A percentile compares a stretch with the other conserved stretches of the same genome.
Conservation (phyloP, 495 filamentous ascomycete species). For the Aspergillus sparsus region DNA sequence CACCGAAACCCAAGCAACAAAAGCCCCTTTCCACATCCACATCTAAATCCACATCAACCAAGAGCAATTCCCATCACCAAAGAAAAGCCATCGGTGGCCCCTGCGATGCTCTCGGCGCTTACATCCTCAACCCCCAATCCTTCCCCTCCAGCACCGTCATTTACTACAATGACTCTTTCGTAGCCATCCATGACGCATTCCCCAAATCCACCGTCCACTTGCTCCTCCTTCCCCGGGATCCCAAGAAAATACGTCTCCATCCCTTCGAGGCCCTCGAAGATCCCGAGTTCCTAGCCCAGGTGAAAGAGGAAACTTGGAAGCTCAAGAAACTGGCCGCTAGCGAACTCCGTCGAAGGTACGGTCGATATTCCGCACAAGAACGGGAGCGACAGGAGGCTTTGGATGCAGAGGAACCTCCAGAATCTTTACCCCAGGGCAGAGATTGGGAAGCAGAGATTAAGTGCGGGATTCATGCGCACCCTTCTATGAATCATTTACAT, state of each 20-base stretch:
- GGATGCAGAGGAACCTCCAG: conserved; percentile 40
- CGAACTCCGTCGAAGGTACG: conserved; percentile 74
- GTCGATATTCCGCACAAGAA: conserved; percentile 63
- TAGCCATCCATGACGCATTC: conserved; percentile 79
- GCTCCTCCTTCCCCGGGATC: conserved; percentile 79
- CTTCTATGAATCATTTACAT: conserved; percentile 92
- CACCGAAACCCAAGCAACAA: conserved; percentile 53
- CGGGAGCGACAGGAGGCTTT: conserved; percentile 56
- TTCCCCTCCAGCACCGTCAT: conserved; percentile 65
- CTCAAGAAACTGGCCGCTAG: conserved; percentile 65
- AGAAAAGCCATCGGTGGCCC: conserved; percentile 37
- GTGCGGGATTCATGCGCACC: conserved; percentile 78
- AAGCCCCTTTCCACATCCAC: conserved; percentile 31
- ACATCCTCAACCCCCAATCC: conserved; percentile 66
- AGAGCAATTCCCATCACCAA: conserved; percentile 33
- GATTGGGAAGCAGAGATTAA: conserved; percentile 79
- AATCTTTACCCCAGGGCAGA: conserved; percentile 64
- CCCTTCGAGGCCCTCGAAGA: conserved; percentile 81
- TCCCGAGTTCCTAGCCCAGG: conserved; percentile 64
- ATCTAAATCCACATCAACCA: not conserved
- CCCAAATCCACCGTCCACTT: conserved; percentile 85
- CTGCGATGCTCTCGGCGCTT: conserved; percentile 68
- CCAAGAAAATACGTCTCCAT: conserved; percentile 60
- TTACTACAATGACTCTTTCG: conserved; percentile 68
- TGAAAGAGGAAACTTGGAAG: conserved; percentile 59